Base-by-base conservation (phyloP, 768 basidiomycete species). In the Lactifluus volemus region DNA sequence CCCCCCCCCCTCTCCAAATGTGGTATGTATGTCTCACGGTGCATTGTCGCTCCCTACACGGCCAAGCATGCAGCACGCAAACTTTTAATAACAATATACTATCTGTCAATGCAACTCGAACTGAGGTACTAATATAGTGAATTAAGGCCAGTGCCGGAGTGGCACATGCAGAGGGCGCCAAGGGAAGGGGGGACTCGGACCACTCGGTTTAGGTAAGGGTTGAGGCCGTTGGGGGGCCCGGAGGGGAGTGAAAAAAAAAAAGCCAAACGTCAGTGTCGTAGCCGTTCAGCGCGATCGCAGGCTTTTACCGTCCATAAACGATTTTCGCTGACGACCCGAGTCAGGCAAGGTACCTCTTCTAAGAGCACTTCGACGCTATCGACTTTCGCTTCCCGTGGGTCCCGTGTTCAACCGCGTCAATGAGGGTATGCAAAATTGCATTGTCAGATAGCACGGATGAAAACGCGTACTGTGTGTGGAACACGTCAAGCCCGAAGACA, bases 301-400 rank as follows among this genome's bases (percentile, higher is more conserved):
- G 53, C 63, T 55, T 41, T 61, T 47, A 66, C 65, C 63, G 65
- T 65, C 65, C 63, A 66, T 38, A 58, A 21, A 42, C 65, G 59
- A 58, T 52, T 65, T 30, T 53, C 59, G 44, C 63, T 65, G 53
- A 66, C 41, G 39, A 66, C 65, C 30, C 53, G 52, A 19, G 50
- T 41, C 50, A 66, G 56, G 29, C 49, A 58, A 39, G 53, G 59
- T 11, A 66, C 52, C 1, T 55, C 57, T 42, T 64, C 65, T 42
- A 66, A 61, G 4, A 66, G 55, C 29, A 32, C 15, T 17, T 48
- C 19, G 10, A 64, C 65, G 38, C 63, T 63, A 57, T 66, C 19
- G 53, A 55, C 44, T 21, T 39, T n/a, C 53, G 58, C 30, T 36
- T 60, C 17, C 63, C 63, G 25, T 61, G 59, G 45, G 53, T 44